These are phyloP conservation scores for Apiospora marii DNA, from an alignment of 2,329 filamentous ascomycete genomes.

Conservation along the genomic window DNA sequence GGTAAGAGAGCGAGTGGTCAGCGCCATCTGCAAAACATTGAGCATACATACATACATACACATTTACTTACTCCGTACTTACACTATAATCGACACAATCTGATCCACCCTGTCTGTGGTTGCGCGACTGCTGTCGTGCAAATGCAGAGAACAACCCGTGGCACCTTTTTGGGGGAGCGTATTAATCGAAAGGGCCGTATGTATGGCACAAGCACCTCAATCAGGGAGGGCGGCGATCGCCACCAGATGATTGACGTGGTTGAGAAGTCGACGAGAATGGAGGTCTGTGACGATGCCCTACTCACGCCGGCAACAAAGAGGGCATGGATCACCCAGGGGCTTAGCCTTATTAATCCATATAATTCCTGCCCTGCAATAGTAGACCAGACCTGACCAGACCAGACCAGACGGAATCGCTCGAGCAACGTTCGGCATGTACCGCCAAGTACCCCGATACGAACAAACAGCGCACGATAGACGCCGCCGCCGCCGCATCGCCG, in stretches of 20 bases:
- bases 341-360: conserved; percentile 4
- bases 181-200: neutral
- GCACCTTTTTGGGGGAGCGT: neutral
- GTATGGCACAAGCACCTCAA: neutral
- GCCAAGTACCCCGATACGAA: neutral
- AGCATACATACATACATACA: conserved; percentile 18
- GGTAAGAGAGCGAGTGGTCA: neutral
- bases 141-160: conserved; percentile 1
- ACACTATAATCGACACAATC: neutral
- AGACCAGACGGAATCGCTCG: neutral
- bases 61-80: neutral
- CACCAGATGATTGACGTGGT: conserved; percentile 10
- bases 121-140: neutral
- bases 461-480: conserved; percentile 10
- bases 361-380: neutral
- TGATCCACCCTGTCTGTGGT: neutral
- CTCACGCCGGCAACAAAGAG: neutral
- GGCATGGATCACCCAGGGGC: conserved; percentile 17
- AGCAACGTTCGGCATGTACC: neutral
- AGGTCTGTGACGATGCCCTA: conserved; percentile 10
- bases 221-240: neutral
- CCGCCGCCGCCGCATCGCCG: neutral
- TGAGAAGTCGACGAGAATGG: conserved; percentile 2
- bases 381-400: neutral
- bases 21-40: conserved; percentile 11